Evolutionary conservation across 352 stramenopile species (phyloP).

Genomic region (Pythium volutum): DNA sequence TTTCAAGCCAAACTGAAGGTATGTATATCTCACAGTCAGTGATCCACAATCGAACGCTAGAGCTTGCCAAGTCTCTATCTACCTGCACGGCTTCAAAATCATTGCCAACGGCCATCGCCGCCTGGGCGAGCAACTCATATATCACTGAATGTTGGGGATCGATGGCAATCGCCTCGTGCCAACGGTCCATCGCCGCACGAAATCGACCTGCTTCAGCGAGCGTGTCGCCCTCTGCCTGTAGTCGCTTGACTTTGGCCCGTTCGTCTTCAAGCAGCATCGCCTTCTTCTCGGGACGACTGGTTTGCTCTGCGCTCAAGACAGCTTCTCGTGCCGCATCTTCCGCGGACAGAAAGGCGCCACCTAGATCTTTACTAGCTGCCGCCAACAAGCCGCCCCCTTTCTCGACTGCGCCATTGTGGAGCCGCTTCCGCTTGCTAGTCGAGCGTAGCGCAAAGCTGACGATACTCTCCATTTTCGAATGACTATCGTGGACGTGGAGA

Average conservation of each 20-base stretch:
- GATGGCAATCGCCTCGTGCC: conserved; percentile 51
- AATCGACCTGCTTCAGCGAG: conserved; percentile 66
- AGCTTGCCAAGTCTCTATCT: background rate
- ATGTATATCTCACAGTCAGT: background rate
- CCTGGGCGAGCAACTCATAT: conserved; percentile 72
- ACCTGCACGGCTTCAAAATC: conserved; percentile 75
- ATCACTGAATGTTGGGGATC: conserved; percentile 46
- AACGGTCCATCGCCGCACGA: conserved; percentile 59
- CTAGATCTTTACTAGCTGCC: background rate
- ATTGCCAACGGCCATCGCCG: conserved; percentile 59
- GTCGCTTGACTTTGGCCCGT: conserved; percentile 44
- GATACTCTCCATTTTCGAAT: background rate
- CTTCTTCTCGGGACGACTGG: conserved; percentile 13
- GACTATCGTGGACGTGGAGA: background rate
- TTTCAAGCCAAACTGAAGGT: conserved; percentile 48
- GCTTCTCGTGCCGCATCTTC: conserved; percentile 19
- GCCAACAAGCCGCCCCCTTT: background rate
- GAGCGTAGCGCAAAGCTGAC: conserved; percentile 17
- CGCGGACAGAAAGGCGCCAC: background rate
- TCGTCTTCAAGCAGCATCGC: conserved; percentile 52
- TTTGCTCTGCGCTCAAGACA: background rate
- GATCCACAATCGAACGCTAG: background rate
- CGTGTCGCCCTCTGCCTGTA: conserved; percentile 76
- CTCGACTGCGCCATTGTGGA: background rate
- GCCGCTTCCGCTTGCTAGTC: conserved; percentile 24